These are phyloP conservation scores for Sphaerulina vaccinii DNA, from an alignment of 2,329 filamentous ascomycete genomes.

Conservation along the genomic window DNA sequence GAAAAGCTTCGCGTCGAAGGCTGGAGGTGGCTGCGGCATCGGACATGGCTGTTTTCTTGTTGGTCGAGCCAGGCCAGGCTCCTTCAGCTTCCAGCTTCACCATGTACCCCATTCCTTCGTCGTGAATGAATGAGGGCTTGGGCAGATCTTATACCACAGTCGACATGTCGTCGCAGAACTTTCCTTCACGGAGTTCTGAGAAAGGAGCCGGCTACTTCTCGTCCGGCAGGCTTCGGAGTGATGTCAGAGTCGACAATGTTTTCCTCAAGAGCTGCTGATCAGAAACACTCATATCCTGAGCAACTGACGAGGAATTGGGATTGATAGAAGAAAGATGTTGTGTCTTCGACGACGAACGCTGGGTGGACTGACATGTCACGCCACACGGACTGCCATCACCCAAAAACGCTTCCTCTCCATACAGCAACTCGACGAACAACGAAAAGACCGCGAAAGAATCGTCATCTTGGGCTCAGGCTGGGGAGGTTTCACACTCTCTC, in stretches of 20 bases:
- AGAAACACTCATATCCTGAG: background rate
- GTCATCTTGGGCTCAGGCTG: slow-evolving; percentile 69
- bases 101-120: too few species aligned
- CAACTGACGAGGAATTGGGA: background rate
- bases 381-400: background rate
- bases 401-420: slow-evolving; percentile 28
- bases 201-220: background rate
- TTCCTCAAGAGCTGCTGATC: background rate
- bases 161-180: background rate
- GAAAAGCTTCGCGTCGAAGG: too few species aligned
- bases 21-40: too few species aligned
- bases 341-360: slow-evolving; percentile 8
- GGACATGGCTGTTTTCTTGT: background rate
- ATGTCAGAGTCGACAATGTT: slow-evolving; percentile 8
- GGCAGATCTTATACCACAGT: too few species aligned
- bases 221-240: background rate
- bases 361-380: slow-evolving; percentile 2
- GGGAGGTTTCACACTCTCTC: slow-evolving; percentile 70
- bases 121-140: too few species aligned
- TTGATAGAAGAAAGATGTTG: slow-evolving; percentile 9
- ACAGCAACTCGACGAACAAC: slow-evolving; percentile 27
- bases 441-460: slow-evolving; percentile 53
- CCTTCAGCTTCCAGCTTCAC: too few species aligned
- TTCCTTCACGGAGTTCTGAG: too few species aligned
- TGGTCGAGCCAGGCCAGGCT: too few species aligned